phyloP scores from a whole-genome alignment of 2,329 filamentous ascomycete genomes.

The Ophiognomonia clavigignenti-juglandacearum region DNA sequence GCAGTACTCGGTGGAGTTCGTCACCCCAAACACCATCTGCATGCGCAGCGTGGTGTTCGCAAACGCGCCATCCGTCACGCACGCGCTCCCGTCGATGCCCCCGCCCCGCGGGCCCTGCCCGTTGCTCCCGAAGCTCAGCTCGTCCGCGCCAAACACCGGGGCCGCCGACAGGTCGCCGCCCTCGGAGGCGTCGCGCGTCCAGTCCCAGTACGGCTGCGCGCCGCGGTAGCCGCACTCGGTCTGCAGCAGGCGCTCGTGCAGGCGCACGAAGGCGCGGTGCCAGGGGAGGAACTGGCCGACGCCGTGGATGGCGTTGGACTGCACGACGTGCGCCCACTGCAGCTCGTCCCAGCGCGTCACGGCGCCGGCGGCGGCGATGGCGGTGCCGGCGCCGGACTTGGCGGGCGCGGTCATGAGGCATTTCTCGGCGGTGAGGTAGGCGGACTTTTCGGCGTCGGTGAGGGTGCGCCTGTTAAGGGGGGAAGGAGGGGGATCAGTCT shows the following conservation, averaged over 20 bases:
- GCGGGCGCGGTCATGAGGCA: conserved; percentile 26
- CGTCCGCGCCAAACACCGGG: conserved; percentile 24
- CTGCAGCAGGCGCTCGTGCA: conserved; percentile 27
- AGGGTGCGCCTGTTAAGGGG: neutral
- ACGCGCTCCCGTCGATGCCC: conserved; percentile 27
- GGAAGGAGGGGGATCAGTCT: too few species aligned
- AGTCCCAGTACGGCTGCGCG: conserved; percentile 31
- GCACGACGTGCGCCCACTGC: conserved; percentile 26
- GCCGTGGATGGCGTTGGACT: conserved; percentile 25
- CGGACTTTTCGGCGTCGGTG: conserved; percentile 20
- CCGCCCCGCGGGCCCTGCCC: conserved; percentile 17
- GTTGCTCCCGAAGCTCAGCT: conserved; percentile 8
- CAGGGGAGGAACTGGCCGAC: conserved; percentile 30
- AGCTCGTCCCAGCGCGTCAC: conserved; percentile 29
- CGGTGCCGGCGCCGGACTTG: conserved; percentile 19
- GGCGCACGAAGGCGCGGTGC: conserved; percentile 29
- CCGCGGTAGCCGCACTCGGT: conserved; percentile 26
- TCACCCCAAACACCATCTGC: neutral
- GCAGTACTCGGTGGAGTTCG: conserved; percentile 3
- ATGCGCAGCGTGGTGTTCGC: conserved; percentile 26
- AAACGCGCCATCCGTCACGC: conserved; percentile 31
- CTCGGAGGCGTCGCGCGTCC: conserved; percentile 25
- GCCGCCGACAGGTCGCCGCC: conserved; percentile 19
- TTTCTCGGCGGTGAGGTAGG: conserved; percentile 27
- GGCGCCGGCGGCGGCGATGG: too few species aligned